Conservation (phyloP, 2,329 filamentous ascomycete species). For the Zymoseptoria passerinii region DNA sequence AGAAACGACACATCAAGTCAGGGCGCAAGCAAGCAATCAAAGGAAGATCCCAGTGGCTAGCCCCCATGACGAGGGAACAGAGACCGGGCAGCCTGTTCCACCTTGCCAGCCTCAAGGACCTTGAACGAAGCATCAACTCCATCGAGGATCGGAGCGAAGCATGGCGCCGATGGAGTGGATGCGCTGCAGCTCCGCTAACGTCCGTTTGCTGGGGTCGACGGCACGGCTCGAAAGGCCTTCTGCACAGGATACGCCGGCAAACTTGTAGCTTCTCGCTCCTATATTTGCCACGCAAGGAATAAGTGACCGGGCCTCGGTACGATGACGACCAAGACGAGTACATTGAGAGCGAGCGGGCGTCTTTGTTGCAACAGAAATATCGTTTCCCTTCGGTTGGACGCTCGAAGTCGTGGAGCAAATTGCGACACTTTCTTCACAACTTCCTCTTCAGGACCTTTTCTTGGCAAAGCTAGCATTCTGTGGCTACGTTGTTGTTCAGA, state of each 20-base stretch:
- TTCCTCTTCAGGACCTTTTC: background rate
- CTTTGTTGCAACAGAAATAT: too few relatives aligned
- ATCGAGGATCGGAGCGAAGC: background rate
- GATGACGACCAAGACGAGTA: background rate
- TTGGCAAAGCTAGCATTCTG: background rate
- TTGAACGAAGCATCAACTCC: background rate
- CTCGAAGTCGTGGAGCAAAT: background rate
- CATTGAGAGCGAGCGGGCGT: background rate
- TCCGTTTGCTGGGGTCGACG: background rate
- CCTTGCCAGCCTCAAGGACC: background rate
- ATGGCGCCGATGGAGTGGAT: background rate
- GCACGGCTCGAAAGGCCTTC: background rate
- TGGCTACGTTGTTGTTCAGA: background rate
- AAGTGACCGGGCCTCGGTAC: background rate
- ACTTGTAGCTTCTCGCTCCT: too few relatives aligned
- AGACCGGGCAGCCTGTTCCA: background rate
- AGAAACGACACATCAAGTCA: background rate
- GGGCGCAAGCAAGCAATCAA: background rate
- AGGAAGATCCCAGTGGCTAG: background rate
- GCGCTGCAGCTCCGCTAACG: background rate
- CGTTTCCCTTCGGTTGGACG: background rate
- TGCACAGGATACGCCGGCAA: too few relatives aligned
- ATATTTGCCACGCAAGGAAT: background rate
- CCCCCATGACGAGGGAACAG: too few relatives aligned
- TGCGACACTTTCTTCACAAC: background rate